A percentile compares a stretch with the other conserved stretches of the same genome.
These are phyloP conservation scores for Panus rudis DNA, from an alignment of 768 basidiomycete species.

Conservation along the genomic window DNA sequence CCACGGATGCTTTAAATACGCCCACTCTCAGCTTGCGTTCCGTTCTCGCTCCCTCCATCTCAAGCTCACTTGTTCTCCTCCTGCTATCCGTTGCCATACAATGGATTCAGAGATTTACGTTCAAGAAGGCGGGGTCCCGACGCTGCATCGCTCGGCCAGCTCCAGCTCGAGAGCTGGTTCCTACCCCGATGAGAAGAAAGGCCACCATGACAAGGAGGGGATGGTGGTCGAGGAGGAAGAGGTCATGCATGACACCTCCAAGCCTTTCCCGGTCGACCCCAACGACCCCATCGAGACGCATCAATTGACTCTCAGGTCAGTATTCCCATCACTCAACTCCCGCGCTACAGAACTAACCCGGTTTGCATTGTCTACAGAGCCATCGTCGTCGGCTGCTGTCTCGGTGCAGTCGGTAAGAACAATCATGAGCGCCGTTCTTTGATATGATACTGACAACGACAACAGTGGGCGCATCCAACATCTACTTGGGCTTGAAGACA, in stretches of 20 bases:
- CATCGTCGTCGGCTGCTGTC: constrained; percentile 11
- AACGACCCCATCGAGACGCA: constrained; percentile 40
- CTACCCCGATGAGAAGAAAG: background rate
- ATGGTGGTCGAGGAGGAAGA: background rate
- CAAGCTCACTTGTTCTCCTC: no score
- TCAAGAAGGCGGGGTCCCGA: no score
- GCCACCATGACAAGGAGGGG: background rate
- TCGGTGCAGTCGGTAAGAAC: constrained; percentile 14
- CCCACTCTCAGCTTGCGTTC: no score
- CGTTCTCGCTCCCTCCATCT: no score
- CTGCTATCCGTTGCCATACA: no score
- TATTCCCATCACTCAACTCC: background rate
- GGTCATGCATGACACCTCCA: constrained; percentile 4
- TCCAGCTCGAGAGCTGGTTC: background rate
- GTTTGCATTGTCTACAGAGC: constrained; percentile 4
- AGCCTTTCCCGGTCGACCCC: constrained; percentile 50
- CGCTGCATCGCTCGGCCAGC: background rate
- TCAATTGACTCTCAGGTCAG: constrained; percentile 43
- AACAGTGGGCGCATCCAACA: constrained; percentile 53
- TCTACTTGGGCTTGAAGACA: constrained; percentile 64
- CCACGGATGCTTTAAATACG: no score
- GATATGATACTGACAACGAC: constrained; percentile 42
- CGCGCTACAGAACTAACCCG: background rate
- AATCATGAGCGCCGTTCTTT: constrained; percentile 1
- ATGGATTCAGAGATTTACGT: no score